Evolutionary conservation across 345 rosid species (phyloP).

Genomic region (Xanthoceras sorbifolium): DNA sequence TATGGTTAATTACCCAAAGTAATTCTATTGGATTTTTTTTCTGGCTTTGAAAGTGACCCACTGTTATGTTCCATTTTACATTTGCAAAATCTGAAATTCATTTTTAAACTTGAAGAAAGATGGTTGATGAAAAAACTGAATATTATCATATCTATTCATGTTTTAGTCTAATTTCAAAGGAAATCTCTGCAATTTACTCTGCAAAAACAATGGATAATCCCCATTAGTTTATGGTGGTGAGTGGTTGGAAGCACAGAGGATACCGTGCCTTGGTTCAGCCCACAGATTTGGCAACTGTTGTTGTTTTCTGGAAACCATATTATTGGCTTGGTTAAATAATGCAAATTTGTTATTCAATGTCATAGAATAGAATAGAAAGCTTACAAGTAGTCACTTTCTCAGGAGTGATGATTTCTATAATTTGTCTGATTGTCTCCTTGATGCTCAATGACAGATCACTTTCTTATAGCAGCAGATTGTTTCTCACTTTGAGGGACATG

Average conservation of each 20-base stretch:
- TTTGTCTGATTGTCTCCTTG: neutral
- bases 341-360: neutral
- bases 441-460: neutral
- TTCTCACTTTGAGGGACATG: too few species aligned
- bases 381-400: slow-evolving; percentile 33
- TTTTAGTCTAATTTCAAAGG: too few species aligned
- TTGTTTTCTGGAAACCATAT: neutral
- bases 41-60: slow-evolving; percentile 11
- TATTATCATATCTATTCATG: too few species aligned
- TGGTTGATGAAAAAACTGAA: too few species aligned
- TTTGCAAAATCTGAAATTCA: too few species aligned
- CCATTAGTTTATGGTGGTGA: too few species aligned
- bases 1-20: slow-evolving; percentile 23
- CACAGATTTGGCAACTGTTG: neutral
- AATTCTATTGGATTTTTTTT: neutral
- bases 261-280: neutral
- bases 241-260: neutral
- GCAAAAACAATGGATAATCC: too few species aligned
- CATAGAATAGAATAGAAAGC: slow-evolving; percentile 7
- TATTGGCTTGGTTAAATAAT: slow-evolving; percentile 1
- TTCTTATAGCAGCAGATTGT: neutral
- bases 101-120: too few species aligned
- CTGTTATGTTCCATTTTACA: too few species aligned
- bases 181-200: too few species aligned
- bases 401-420: slow-evolving; percentile 28